Base-by-base conservation (phyloP, 1,139 yeast species). In the Arxiozyma telluris region DNA sequence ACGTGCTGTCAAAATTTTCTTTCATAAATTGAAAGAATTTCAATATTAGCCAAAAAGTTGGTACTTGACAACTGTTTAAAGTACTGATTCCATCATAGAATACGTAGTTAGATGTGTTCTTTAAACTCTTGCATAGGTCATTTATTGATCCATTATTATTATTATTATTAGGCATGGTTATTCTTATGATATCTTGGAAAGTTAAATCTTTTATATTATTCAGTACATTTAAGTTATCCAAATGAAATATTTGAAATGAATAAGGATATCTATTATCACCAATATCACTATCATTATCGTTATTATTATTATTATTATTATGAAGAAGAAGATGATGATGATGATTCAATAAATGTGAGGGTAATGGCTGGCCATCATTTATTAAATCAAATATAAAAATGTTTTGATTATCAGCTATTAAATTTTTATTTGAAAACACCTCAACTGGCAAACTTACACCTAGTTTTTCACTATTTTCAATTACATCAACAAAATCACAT, bases 191-290 rank as follows among this genome's bases (percentile, higher is more conserved):
- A 47, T 81, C 73, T 34, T 70, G 65, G 52, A 84, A 72, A 34
- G 76, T 76, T 62, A 81, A 84, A 52, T 79, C 80, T 20, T 79
- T 75, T 54, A 94, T 75, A 63, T 82, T 84, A 55, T 87, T 72
- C 50, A 87, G 72, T 0, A 93, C 84, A 44, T 87, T 80, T 1
- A 94, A 93, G 27, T 86, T 45, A 18, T 49, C 44, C 20, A 56
- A 27, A 50, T 54, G 56, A 20, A 54, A 70, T 39, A 25, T 55
- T 49, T 45, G 25, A 34, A 30, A 21, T 20, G 21, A 12, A 17
- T 30, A 15, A 34, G 17, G 34, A 55, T 58, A 22, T 52, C 53
- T 27, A 9, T 51, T 6, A 51, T 48, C 11, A 48, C 27, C 3
- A 34, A 17, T 47, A 48, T 53, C 49, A 38, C 22, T 47, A 34